Conservation (phyloP, 169 alveolate genomes). For the Cryptosporidium canis region DNA sequence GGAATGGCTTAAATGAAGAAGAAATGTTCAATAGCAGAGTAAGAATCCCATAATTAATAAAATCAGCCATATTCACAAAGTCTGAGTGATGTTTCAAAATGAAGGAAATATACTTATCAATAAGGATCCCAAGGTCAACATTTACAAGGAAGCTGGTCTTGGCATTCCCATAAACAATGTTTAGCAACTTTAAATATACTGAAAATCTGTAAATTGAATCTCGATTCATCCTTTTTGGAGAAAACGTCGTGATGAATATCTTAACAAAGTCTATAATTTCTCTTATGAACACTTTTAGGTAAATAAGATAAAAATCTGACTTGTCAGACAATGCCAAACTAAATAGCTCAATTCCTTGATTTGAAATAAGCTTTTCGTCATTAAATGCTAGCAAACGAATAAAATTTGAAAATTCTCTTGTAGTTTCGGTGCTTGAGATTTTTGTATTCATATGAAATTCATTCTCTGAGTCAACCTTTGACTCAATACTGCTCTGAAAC, state of each 20-base stretch:
- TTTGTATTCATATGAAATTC: neutral
- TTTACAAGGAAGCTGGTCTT: neutral
- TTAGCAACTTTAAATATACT: neutral
- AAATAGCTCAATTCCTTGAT: slow-evolving; percentile 24
- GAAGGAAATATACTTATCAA: neutral
- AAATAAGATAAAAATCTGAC: neutral
- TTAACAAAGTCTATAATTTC: neutral
- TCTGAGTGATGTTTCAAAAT: neutral
- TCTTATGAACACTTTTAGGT: neutral
- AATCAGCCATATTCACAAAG: neutral
- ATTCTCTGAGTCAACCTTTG: neutral
- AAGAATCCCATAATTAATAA: neutral
- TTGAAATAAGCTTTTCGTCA: neutral
- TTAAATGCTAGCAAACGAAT: neutral
- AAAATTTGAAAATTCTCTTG: neutral
- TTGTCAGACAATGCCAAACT: neutral
- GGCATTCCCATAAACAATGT: neutral
- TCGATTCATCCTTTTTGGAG: neutral
- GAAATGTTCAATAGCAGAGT: neutral
- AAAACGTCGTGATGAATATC: neutral
- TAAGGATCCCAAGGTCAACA: neutral
- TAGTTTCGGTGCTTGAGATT: neutral
- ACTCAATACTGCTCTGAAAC: neutral
- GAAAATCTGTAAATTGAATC: neutral
- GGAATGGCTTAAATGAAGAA: slow-evolving; percentile 1